These are phyloP conservation scores for Ophiocordyceps unilateralis DNA, from an alignment of 2,329 filamentous ascomycete species.

Conservation along the genomic window DNA sequence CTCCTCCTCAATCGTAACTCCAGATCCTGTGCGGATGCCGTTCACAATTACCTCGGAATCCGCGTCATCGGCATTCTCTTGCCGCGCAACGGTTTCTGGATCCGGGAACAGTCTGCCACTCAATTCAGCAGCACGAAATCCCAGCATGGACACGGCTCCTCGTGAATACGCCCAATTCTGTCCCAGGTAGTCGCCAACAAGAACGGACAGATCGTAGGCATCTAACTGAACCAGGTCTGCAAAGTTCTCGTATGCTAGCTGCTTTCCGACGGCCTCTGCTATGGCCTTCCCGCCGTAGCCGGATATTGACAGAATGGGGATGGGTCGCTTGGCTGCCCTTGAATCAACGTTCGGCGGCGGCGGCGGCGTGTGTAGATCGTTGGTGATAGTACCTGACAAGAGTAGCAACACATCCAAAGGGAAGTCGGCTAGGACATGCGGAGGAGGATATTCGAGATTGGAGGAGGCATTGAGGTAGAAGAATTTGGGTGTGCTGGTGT, in stretches of 20 bases:
- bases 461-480: slow-evolving; percentile 13
- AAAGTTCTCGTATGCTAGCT: slow-evolving; percentile 40
- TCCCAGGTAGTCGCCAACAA: slow-evolving; percentile 54
- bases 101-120: slow-evolving; percentile 34
- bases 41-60: slow-evolving; percentile 14
- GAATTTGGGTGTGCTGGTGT: slow-evolving; percentile 9
- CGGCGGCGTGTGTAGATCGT: slow-evolving; percentile 11
- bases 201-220: slow-evolving; percentile 50
- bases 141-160: slow-evolving; percentile 34
- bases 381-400: slow-evolving; percentile 11
- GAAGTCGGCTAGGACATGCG: slow-evolving; percentile 18
- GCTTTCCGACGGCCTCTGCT: slow-evolving; percentile 36
- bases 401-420: slow-evolving; percentile 15
- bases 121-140: slow-evolving; percentile 36
- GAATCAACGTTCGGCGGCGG: slow-evolving; percentile 13
- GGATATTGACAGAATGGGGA: slow-evolving; percentile 19
- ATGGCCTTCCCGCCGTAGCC: slow-evolving; percentile 21
- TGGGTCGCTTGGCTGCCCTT: slow-evolving; percentile 18
- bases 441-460: slow-evolving; percentile 14
- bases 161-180: slow-evolving; percentile 33
- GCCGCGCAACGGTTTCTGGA: slow-evolving; percentile 17
- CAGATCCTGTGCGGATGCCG: slow-evolving; percentile 10
- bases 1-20: slow-evolving; percentile 22
- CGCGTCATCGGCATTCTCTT: slow-evolving; percentile 16
- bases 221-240: slow-evolving; percentile 54